Evolutionary conservation across 2,329 filamentous ascomycete species (phyloP), one percentile per base, ranked within the genome.

Genomic region (Cytospora paraplurivora): DNA sequence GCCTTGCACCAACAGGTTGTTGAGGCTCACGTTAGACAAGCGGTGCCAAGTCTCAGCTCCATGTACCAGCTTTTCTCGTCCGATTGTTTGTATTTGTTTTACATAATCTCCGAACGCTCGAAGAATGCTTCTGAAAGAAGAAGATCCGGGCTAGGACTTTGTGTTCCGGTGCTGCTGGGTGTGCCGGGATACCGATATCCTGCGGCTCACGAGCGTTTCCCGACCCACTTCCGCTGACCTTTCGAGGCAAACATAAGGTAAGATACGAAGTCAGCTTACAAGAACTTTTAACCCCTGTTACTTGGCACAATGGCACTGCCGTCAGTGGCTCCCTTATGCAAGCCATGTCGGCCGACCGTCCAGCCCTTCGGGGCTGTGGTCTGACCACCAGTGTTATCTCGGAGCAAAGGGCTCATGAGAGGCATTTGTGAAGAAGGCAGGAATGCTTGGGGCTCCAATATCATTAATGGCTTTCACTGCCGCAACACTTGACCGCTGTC

Each of bases 31-130:
- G 51, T 61, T 52, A 55, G 59, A 61, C 37, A 12, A 37, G 27
- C 6, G n/a, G 11, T 38, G 59, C 51, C 51, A 55, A 61, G 51
- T 27, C 34, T 61, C 59, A 61, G 59, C 59, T 61, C 51, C 19
- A 27, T 5, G 33, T 19, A 55, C 13, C 19, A 27, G 32, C 38
- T 50, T 7, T 15, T 32, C 17, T 27, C 47, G 50, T 17, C 51
- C 38, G 58, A 54, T 33, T 19, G 38, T 44, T 35, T 38, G 38
- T 13, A 7, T 55, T n/a, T 38, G 51, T 49, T 17, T 38, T 32
- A 55, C 32, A 6, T 55, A 32, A 15, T 13, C 27, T 54, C 50
- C n/a, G 35, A 47, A 49, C 32, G 13, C 51, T 49, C 37, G 37
- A 38, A 61, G 27, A 32, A 38, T 19, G 32, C 41, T 35, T 15